Evolutionary conservation across 2,329 filamentous ascomycete species (phyloP), one percentile per base, ranked within the genome.

Genomic region (Ustilaginoidea virens): DNA sequence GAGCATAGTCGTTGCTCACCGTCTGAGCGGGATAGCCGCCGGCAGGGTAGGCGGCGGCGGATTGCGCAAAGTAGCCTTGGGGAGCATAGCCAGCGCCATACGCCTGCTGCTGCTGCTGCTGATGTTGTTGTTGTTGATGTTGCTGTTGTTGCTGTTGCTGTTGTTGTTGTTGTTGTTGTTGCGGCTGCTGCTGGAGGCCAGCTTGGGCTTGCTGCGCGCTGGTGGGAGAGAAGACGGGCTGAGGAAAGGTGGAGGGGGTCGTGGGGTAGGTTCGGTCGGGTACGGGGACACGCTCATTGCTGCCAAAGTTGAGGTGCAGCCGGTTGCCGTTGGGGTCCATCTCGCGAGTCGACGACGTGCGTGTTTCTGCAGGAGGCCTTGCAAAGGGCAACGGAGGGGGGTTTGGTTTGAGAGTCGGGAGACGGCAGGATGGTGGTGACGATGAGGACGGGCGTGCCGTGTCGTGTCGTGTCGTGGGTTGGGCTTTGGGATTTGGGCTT

Each of bases 171-270:
- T 45, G 43, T 38, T 56, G 56, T 30, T 53, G 22, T 13, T 15
- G 24, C 13, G 17, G 51, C 27, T 46, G 46, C 23, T 47, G 40
- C 34, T 53, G 45, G 10, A 24, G 22, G 12, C 28, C 30, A 25
- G 36, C 31, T 44, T 77, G 53, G 33, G 55, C 47, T 39, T 57
- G 56, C 21, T 35, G 35, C 24, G 30, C 34, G 29, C 20, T 34
- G 12, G 33, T 23, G 22, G 17, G 28, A 33, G 63, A 59, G 40
- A 68, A 71, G 51, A 92, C 80, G 35, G 86, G 86, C 58, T 96
- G 87, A 9, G 87, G 87, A 49, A 96, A 96, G 34, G 86, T 93
- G 39, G 87, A 94, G 29, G 87, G 87, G 7, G 87, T 94, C 30
- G 87, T 85, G 42, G 79, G 80, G 63, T 81, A 85, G 40, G 73